Conservation (phyloP, 106 monocot genomes). For the Cymbidium sinense region DNA sequence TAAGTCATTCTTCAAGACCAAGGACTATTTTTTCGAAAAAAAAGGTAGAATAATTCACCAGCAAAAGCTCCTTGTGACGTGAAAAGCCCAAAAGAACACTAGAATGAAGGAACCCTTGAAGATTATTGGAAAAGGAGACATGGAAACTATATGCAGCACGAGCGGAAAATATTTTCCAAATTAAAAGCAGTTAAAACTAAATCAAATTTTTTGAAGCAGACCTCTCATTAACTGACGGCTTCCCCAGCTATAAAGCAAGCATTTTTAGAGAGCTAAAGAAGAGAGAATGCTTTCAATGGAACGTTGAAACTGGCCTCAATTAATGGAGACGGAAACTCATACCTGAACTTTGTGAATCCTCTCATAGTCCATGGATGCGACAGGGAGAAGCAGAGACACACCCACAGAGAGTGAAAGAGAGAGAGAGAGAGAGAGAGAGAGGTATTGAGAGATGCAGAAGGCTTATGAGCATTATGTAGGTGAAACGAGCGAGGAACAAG, state of each 20-base stretch:
- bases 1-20: not conserved
- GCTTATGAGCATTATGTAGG: constrained; percentile 12
- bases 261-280: not conserved
- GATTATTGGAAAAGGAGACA: not conserved
- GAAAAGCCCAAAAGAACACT: not conserved
- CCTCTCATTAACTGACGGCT: not conserved
- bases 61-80: not conserved
- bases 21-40: not conserved
- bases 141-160: not conserved
- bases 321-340: constrained; percentile 8
- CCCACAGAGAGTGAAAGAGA: not conserved
- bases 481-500: not conserved
- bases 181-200: not conserved
- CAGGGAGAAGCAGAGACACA: not conserved
- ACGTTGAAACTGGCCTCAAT: not conserved
- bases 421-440: not conserved
- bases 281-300: not conserved
- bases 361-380: constrained; percentile 58
- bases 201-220: not conserved
- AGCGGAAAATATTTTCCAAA: not conserved
- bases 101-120: not conserved
- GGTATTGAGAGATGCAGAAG: not conserved
- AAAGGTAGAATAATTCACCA: not conserved
- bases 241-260: not conserved
- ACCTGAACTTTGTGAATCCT: constrained; percentile 85